A percentile compares a stretch with the other conserved stretches of the same genome.
phyloP scores from a whole-genome alignment of 805 yeast species.

The Kazachstania viticola region DNA sequence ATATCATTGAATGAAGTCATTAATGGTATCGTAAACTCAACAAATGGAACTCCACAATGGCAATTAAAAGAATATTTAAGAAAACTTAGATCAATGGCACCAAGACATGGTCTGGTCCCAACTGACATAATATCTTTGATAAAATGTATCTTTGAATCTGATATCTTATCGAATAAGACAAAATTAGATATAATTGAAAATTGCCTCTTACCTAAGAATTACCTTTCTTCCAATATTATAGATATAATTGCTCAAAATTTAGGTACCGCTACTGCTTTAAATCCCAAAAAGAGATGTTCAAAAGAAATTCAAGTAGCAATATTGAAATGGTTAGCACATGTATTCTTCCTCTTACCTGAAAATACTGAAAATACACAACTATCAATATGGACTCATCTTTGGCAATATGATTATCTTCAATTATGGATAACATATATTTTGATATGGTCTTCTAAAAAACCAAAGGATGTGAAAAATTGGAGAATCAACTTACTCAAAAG shows the following conservation, averaged over 20 bases:
- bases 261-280: constrained; percentile 19
- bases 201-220: constrained; percentile 22
- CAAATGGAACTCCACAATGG: constrained; percentile 4
- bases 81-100: constrained; percentile 6
- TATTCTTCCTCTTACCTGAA: constrained; percentile 17
- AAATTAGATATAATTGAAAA: constrained; percentile 18
- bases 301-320: constrained; percentile 18
- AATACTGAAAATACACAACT: constrained; percentile 8
- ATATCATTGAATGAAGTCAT: constrained; percentile 2
- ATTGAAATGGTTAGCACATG: constrained; percentile 27
- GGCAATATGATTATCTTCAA: constrained; percentile 29
- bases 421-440: constrained; percentile 26
- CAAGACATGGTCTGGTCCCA: constrained; percentile 13
- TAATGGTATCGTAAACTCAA: constrained; percentile 1
- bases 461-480: constrained; percentile 21
- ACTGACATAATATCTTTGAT: constrained; percentile 9
- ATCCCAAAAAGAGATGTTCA: constrained; percentile 14
- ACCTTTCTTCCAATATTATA: constrained; percentile 16
- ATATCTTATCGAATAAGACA: constrained; percentile 8
- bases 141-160: constrained; percentile 10
- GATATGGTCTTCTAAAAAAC: constrained; percentile 22
- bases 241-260: constrained; percentile 20
- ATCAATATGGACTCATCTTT: constrained; percentile 25
- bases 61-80: constrained; percentile 3
- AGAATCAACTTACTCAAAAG: constrained; percentile 17